Conservation (phyloP, 495 filamentous ascomycete genomes). For the Aspergillus kassunensis region DNA sequence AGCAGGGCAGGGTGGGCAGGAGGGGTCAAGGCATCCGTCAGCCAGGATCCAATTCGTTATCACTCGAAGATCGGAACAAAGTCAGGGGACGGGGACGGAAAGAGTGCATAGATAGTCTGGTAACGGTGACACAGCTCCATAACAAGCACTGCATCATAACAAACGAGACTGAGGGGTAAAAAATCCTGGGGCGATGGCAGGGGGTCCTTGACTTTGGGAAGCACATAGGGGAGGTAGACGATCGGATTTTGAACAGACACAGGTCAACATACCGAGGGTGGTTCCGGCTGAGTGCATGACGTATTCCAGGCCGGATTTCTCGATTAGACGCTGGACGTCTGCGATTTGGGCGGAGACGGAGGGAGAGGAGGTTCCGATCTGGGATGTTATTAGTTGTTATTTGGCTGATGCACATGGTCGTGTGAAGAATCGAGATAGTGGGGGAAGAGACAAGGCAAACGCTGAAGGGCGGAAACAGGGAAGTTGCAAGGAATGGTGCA, state of each 20-base stretch:
- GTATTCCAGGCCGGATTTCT: constrained; percentile 71
- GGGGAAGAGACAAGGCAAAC: not conserved
- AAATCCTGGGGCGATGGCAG: constrained; percentile 2
- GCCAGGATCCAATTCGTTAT: constrained; percentile 2
- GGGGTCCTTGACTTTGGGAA: not conserved
- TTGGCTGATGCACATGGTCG: constrained; percentile 6
- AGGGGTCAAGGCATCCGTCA: constrained; percentile 2
- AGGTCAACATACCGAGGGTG: constrained; percentile 82
- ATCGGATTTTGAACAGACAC: too few relatives aligned
- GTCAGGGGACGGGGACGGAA: not conserved
- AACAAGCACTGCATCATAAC: not conserved
- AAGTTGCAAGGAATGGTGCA: not conserved
- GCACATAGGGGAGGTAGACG: not conserved
- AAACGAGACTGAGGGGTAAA: constrained; percentile 1
- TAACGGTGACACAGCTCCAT: not conserved
- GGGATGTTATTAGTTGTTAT: constrained; percentile 25
- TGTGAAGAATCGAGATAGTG: not conserved
- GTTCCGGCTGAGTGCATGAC: constrained; percentile 91
- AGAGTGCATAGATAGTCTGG: not conserved
- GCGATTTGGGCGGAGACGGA: constrained; percentile 88
- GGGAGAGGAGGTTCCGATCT: constrained; percentile 77
- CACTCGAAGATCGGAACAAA: not conserved
- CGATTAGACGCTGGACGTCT: constrained; percentile 81
- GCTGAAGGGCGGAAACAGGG: not conserved
- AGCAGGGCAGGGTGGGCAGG: too few relatives aligned